A percentile compares a stretch with the other conserved stretches of the same genome.
phyloP scores from a whole-genome alignment of 257 asterid species.

The Scutellaria baicalensis region DNA sequence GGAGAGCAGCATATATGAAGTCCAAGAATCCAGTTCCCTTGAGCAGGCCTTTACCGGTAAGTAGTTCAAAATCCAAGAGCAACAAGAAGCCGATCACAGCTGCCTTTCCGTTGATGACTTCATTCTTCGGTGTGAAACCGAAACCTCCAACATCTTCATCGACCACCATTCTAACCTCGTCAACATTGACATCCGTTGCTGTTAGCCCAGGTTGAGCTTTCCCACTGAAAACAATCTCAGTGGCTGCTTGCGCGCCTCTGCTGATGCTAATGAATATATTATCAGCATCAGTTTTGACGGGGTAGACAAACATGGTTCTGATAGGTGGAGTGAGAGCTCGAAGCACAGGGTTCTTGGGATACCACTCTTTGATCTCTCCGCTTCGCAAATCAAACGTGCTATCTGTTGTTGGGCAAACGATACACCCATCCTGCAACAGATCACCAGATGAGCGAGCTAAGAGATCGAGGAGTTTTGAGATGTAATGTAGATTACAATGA shows the following conservation, averaged over 20 bases:
- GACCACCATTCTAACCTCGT: constrained; percentile 31
- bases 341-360: constrained; percentile 83
- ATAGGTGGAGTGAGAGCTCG: constrained; percentile 87
- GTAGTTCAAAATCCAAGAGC: constrained; percentile 84
- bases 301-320: constrained; percentile 52
- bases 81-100: constrained; percentile 78
- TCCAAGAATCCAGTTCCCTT: constrained; percentile 98
- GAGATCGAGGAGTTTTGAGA: no score
- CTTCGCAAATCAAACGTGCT: constrained; percentile 79
- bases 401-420: constrained; percentile 88
- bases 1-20: constrained; percentile 67
- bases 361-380: constrained; percentile 92
- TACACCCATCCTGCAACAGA: constrained; percentile 78
- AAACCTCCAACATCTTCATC: constrained; percentile 20
- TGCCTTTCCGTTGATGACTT: constrained; percentile 84
- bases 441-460: no score
- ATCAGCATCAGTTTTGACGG: constrained; percentile 57
- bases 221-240: constrained; percentile 95
- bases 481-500: no score
- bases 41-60: constrained; percentile 88
- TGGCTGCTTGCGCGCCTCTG: constrained; percentile 34
- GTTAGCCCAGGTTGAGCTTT: constrained; percentile 93
- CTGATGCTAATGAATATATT: constrained; percentile 61
- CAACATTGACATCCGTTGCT: constrained; percentile 76
- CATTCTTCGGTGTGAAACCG: constrained; percentile 76